Evolutionary conservation across 1,139 yeast genomes (phyloP).

Genomic region (Kodamaea plutei): DNA sequence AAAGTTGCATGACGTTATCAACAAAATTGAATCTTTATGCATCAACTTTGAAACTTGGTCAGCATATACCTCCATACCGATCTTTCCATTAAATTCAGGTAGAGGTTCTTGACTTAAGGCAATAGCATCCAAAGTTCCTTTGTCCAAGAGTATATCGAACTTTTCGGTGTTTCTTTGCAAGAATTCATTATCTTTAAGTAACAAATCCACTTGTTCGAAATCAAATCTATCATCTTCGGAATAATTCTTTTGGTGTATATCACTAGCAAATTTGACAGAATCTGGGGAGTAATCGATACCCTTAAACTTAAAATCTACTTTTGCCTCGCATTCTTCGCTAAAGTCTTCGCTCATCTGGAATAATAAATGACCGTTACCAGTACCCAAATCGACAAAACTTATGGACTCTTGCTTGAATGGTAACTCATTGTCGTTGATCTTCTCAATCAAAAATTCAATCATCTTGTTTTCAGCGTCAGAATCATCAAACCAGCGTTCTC

Average conservation of each 20-base stretch:
- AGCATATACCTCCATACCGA: slow-evolving; percentile 64
- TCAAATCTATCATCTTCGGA: slow-evolving; percentile 25
- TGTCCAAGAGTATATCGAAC: slow-evolving; percentile 79
- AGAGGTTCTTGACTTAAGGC: slow-evolving; percentile 67
- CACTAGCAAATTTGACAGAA: slow-evolving; percentile 68
- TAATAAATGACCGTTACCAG: slow-evolving; percentile 91
- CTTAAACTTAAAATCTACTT: slow-evolving; percentile 36
- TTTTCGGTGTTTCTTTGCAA: slow-evolving; percentile 25
- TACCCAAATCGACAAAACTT: slow-evolving; percentile 75
- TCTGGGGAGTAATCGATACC: slow-evolving; percentile 87
- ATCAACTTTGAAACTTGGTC: slow-evolving; percentile 54
- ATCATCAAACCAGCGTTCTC: slow-evolving; percentile 96
- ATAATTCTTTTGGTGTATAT: slow-evolving; percentile 46
- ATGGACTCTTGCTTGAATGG: slow-evolving; percentile 23
- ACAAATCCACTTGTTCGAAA: slow-evolving; percentile 47
- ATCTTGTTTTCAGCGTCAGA: slow-evolving; percentile 84
- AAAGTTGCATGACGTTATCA: slow-evolving; percentile 94
- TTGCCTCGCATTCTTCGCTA: slow-evolving; percentile 35
- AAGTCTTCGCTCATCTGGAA: slow-evolving; percentile 62
- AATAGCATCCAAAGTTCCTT: slow-evolving; percentile 95
- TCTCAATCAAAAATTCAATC: slow-evolving; percentile 54
- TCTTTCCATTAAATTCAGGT: slow-evolving; percentile 34
- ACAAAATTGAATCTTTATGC: slow-evolving; percentile 52
- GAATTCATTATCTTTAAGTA: slow-evolving; percentile 32
- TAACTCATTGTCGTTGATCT: slow-evolving; percentile 24